Percentiles rank a stretch among this genome's conserved stretches.
These are phyloP conservation scores for Leishmania turanica DNA, from an alignment of 208 protist genomes.

Conservation along the genomic window DNA sequence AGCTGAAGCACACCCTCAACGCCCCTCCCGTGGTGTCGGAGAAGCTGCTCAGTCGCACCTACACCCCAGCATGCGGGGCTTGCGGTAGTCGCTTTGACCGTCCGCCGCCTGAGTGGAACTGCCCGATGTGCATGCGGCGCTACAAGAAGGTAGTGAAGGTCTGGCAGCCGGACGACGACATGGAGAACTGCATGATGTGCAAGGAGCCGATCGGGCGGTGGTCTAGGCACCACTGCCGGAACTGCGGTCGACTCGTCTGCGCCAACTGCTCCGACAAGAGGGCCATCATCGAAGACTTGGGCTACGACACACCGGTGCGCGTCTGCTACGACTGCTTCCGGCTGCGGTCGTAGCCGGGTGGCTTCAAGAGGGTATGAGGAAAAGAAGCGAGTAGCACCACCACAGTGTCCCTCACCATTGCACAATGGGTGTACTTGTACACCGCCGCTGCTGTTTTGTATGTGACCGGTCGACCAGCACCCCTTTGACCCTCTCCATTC, in stretches of 20 bases:
- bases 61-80: slow-evolving; percentile 69
- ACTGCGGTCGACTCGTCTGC: slow-evolving; percentile 82
- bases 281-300: slow-evolving; percentile 61
- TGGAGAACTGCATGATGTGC: slow-evolving; percentile 69
- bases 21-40: slow-evolving; percentile 47
- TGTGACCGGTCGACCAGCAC: background rate
- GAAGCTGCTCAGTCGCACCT: slow-evolving; percentile 62
- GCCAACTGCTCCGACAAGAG: slow-evolving; percentile 56
- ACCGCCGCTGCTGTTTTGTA: background rate
- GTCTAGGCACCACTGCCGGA: slow-evolving; percentile 88
- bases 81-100: slow-evolving; percentile 58
- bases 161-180: slow-evolving; percentile 82
- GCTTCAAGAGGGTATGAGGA: background rate
- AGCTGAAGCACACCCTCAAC: slow-evolving; percentile 57
- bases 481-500: background rate
- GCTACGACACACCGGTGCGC: slow-evolving; percentile 65
- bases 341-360: background rate
- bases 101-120: slow-evolving; percentile 77
- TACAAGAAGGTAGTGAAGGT: slow-evolving; percentile 50
- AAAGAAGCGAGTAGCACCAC: background rate
- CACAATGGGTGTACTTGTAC: background rate
- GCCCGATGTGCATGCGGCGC: slow-evolving; percentile 57
- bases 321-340: slow-evolving; percentile 83
- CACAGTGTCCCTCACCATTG: background rate
- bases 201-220: slow-evolving; percentile 61